Evolutionary conservation across 2,329 filamentous ascomycete species (phyloP).

Genomic region (Ploettnerulaceae sp.): DNA sequence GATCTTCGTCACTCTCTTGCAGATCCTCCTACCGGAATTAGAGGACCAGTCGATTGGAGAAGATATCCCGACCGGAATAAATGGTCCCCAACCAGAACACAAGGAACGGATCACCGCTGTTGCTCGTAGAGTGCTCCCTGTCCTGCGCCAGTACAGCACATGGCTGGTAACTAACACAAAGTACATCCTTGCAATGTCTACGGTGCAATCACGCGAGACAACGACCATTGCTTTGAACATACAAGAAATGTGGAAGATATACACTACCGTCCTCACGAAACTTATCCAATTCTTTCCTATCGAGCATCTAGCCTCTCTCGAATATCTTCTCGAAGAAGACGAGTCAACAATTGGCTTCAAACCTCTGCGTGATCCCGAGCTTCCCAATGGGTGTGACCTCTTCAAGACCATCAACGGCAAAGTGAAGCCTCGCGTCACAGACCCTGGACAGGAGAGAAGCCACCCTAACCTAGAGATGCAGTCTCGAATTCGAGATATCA

Average conservation of each 20-base stretch:
- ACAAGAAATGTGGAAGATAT: slow-evolving; percentile 60
- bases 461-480: slow-evolving; percentile 61
- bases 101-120: slow-evolving; percentile 51
- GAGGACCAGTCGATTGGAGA: slow-evolving; percentile 40
- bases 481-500: slow-evolving; percentile 57
- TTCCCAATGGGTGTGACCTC: slow-evolving; percentile 48
- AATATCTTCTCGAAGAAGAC: slow-evolving; percentile 65
- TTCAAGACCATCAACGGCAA: slow-evolving; percentile 35
- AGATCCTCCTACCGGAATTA: slow-evolving; percentile 65
- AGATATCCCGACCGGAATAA: slow-evolving; percentile 42
- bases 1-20: slow-evolving; percentile 68
- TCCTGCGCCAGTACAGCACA: slow-evolving; percentile 61
- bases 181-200: slow-evolving; percentile 46
- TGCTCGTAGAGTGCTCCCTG: slow-evolving; percentile 57
- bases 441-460: slow-evolving; percentile 45
- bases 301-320: slow-evolving; percentile 48
- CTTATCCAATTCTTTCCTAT: slow-evolving; percentile 56
- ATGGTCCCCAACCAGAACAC: slow-evolving; percentile 23
- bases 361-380: slow-evolving; percentile 47
- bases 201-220: slow-evolving; percentile 40
- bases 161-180: slow-evolving; percentile 57
- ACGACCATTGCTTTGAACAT: slow-evolving; percentile 49
- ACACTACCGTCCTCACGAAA: slow-evolving; percentile 56
- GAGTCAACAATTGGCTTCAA: slow-evolving; percentile 61
- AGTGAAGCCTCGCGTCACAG: slow-evolving; percentile 44